Percentiles rank a stretch among this genome's conserved stretches.
Evolutionary conservation across 352 stramenopile species (phyloP).

Genomic region (Phytophthora sansomeana): DNA sequence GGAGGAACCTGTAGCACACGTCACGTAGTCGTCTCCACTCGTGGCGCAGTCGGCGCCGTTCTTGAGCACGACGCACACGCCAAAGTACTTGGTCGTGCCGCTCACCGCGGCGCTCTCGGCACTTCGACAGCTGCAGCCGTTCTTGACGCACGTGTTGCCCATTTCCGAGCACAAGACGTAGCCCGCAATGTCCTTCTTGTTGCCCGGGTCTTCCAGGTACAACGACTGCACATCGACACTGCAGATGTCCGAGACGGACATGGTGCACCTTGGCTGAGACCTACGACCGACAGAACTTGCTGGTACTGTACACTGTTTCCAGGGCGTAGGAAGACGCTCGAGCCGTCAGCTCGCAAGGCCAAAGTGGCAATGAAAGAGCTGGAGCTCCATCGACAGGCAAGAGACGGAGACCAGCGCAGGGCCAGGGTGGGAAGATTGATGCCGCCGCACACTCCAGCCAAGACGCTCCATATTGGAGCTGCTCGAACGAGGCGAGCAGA

Average conservation of each 20-base stretch:
- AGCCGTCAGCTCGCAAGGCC: conserved; percentile 26
- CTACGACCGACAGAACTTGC: not conserved
- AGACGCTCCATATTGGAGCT: conserved; percentile 23
- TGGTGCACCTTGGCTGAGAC: not conserved
- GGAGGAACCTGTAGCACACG: conserved; percentile 27
- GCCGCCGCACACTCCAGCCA: conserved; percentile 33
- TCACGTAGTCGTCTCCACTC: conserved; percentile 35
- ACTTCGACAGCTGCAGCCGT: conserved; percentile 41
- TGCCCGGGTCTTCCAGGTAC: conserved; percentile 46
- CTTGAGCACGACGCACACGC: conserved; percentile 34
- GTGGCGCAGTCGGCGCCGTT: conserved; percentile 34
- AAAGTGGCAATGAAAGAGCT: conserved; percentile 40
- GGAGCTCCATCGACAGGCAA: conserved; percentile 14
- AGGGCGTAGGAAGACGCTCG: not conserved
- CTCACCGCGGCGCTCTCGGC: conserved; percentile 21
- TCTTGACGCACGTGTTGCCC: conserved; percentile 44
- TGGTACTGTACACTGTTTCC: not conserved
- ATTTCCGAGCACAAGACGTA: conserved; percentile 43
- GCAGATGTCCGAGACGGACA: conserved; percentile 31
- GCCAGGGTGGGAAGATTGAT: conserved; percentile 34
- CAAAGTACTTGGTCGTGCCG: conserved; percentile 39
- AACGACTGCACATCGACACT: conserved; percentile 30
- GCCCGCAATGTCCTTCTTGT: conserved; percentile 31
- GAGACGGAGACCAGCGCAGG: conserved; percentile 30
- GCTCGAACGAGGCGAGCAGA: conserved; percentile 10